These are phyloP conservation scores for Chrysosphaeria jannelii DNA, from an alignment of 2,329 filamentous ascomycete genomes.

Conservation along the genomic window DNA sequence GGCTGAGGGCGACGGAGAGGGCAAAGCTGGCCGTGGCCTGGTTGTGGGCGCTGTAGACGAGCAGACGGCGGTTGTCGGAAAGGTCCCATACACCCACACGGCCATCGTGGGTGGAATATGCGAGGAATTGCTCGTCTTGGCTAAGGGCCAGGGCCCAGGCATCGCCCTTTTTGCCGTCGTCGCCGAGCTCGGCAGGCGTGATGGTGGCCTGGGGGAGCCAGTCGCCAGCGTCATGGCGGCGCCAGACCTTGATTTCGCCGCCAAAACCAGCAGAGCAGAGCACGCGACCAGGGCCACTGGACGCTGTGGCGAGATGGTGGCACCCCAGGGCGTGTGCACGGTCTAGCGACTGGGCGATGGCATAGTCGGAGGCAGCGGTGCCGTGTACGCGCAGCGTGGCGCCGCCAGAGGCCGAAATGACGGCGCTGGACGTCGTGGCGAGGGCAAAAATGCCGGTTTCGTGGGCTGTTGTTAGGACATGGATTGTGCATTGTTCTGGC, in stretches of 20 bases:
- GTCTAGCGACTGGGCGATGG: conserved; percentile 49
- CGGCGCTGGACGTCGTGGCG: conserved; percentile 38
- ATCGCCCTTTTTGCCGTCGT: conserved; percentile 17
- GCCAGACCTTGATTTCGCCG: conserved; percentile 69
- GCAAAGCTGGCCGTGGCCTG: conserved; percentile 36
- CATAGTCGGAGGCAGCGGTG: conserved; percentile 38
- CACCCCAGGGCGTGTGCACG: conserved; percentile 67
- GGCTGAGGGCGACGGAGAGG: conserved; percentile 52
- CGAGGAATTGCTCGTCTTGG: conserved; percentile 54
- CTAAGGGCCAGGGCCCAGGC: conserved; percentile 74
- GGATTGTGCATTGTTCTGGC: no score
- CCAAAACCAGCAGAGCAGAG: conserved; percentile 72
- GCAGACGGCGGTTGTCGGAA: conserved; percentile 16
- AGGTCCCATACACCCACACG: conserved; percentile 72
- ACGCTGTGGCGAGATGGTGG: conserved; percentile 54
- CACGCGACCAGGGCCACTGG: conserved; percentile 27
- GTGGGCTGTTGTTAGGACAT: no score
- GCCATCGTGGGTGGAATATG: conserved; percentile 68
- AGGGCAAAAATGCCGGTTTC: conserved; percentile 60
- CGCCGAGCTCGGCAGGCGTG: conserved; percentile 6
- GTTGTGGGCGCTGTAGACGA: conserved; percentile 42
- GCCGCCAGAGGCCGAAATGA: conserved; percentile 64
- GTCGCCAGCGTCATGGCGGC: conserved; percentile 22
- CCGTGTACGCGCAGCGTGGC: conserved; percentile 58
- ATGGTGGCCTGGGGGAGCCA: conserved; percentile 20